phyloP scores from a whole-genome alignment of 257 asterid species.

The Datura wrightii region DNA sequence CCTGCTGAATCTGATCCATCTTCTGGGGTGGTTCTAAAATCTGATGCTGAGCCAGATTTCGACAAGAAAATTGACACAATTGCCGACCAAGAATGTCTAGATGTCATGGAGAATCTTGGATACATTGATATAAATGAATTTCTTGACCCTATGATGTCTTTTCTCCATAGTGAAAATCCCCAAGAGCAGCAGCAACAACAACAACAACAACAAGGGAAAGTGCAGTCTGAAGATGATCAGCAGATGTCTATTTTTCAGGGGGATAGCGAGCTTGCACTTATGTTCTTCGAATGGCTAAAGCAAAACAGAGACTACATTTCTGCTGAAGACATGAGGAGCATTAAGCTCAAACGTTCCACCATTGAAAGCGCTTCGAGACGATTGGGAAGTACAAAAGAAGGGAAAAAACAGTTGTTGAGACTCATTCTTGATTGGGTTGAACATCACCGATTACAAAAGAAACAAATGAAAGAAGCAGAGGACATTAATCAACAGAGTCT shows the following conservation, averaged over 20 bases:
- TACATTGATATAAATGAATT: slow-evolving; percentile 63
- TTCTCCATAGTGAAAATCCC: slow-evolving; percentile 58
- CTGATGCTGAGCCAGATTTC: slow-evolving; percentile 43
- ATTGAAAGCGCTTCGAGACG: slow-evolving; percentile 79
- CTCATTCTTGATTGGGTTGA: slow-evolving; percentile 92
- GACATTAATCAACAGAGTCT: background rate
- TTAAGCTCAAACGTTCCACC: slow-evolving; percentile 82
- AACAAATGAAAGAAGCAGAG: slow-evolving; percentile 40
- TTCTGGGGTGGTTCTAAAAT: slow-evolving; percentile 50
- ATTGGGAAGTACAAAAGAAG: slow-evolving; percentile 68
- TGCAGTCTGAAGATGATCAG: slow-evolving; percentile 28
- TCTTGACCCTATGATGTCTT: slow-evolving; percentile 70
- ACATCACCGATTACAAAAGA: slow-evolving; percentile 70
- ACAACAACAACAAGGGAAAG: slow-evolving; percentile 24
- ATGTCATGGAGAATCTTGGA: slow-evolving; percentile 67
- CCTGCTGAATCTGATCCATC: slow-evolving; percentile 41
- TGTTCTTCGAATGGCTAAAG: slow-evolving; percentile 89
- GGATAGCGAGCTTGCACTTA: slow-evolving; percentile 64
- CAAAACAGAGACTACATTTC: slow-evolving; percentile 74
- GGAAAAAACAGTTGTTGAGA: slow-evolving; percentile 70
- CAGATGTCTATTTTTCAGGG: slow-evolving; percentile 58
- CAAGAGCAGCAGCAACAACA: slow-evolving; percentile 37
- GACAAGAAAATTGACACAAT: slow-evolving; percentile 26
- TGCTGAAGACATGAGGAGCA: slow-evolving; percentile 83
- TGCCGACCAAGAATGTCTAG: slow-evolving; percentile 52